Conservation (phyloP, 257 asterid genomes). For the Penstemon davidsonii region DNA sequence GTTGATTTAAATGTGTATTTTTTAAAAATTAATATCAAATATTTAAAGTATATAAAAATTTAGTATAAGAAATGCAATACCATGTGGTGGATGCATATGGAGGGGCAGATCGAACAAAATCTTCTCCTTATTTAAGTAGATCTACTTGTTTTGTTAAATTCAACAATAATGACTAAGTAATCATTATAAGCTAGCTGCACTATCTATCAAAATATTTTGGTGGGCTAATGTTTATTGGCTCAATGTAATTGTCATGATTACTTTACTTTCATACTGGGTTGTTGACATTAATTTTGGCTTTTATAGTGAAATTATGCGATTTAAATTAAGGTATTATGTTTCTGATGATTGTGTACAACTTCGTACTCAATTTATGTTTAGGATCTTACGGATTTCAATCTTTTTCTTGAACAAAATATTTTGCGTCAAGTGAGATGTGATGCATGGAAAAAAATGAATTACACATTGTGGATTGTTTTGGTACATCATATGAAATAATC, state of each 20-base stretch:
- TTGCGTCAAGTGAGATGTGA: too few relatives aligned
- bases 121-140: constrained; percentile 23
- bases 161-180: constrained; percentile 30
- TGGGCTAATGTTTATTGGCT: constrained; percentile 50
- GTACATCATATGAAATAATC: too few relatives aligned
- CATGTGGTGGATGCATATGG: constrained; percentile 34
- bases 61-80: too few relatives aligned
- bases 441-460: too few relatives aligned
- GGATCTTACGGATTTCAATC: neutral
- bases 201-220: constrained; percentile 38
- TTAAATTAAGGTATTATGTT: constrained; percentile 20
- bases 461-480: too few relatives aligned
- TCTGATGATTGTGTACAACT: neutral
- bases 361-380: too few relatives aligned
- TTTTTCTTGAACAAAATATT: too few relatives aligned
- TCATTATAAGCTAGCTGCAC: constrained; percentile 32
- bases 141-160: constrained; percentile 21
- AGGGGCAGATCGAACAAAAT: constrained; percentile 31
- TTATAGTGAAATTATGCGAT: neutral
- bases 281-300: constrained; percentile 17
- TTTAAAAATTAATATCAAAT: too few relatives aligned
- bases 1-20: too few relatives aligned
- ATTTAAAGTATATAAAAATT: too few relatives aligned
- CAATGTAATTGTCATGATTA: constrained; percentile 47
- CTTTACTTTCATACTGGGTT: constrained; percentile 18